Base-by-base conservation (phyloP, 2,329 filamentous ascomycete species). In the Orbilia ellipsospora region DNA sequence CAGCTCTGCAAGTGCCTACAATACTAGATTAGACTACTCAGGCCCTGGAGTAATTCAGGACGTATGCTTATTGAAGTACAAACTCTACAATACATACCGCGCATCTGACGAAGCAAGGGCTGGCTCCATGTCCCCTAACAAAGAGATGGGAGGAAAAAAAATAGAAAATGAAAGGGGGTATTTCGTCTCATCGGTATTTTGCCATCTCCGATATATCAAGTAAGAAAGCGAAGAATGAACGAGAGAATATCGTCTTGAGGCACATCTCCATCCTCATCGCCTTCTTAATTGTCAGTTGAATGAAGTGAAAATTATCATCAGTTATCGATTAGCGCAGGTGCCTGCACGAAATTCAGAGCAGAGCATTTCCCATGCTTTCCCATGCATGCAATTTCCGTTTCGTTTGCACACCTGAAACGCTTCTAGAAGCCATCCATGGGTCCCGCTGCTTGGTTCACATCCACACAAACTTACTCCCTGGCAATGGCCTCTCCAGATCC, bases 381-480 rank as follows among this genome's bases (percentile, higher is more conserved):
- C 36, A 26, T 60, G 56, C 36, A 45, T 45, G 10, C 20, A 16
- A 36, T 48, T 61, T 61, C 50, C 26, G 20, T 61, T 60, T 61
- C 44, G 42, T 48, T 52, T 12, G 36, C 66, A 31, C 66, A 62
- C 61, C 67, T 64, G 67, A 72, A 72, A 72, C 67, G 42, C 64
- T 72, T 72, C 60, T 62, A 72, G 67, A 72, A 72, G 59, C 23
- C 67, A 31, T 44, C 42, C 60, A 63, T 54, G 60, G 57, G n/a
- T 61, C 57, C 42, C 31, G 55, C 16, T 8, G 18, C 64, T 61
- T 68, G 55, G 57, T 69, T 69, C 65, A 36, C 26, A 18, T 69
- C n/a, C 65, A 62, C 65, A 56, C 65, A 56, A 62, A 62, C 65
- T 56, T 18, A 31, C 54, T 62, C 64, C 23, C 4, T 23, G 23